Conservation (phyloP, 306 rosid species). For the Echinosophora koreensis region DNA sequence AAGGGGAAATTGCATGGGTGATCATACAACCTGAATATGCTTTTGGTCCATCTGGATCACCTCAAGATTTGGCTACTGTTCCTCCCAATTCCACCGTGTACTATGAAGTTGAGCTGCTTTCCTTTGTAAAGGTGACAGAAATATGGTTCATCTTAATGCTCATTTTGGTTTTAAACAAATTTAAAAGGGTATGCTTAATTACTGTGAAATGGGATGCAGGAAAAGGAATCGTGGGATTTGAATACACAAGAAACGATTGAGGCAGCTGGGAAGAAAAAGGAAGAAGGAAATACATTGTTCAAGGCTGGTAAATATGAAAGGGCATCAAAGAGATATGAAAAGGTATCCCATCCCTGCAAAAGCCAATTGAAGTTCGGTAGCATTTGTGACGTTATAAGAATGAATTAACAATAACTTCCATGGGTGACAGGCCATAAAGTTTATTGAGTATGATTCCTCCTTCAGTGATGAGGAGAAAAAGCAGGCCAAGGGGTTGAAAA, state of each 20-base stretch:
- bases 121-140: slow-evolving; percentile 76
- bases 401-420: slow-evolving; percentile 28
- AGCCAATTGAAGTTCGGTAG: background rate
- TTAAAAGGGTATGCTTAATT: background rate
- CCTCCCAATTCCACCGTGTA: slow-evolving; percentile 78
- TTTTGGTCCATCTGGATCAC: slow-evolving; percentile 70
- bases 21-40: slow-evolving; percentile 84
- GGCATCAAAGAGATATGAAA: slow-evolving; percentile 67
- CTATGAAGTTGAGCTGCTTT: slow-evolving; percentile 81
- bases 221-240: slow-evolving; percentile 70
- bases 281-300: slow-evolving; percentile 75
- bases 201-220: slow-evolving; percentile 48
- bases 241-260: slow-evolving; percentile 64
- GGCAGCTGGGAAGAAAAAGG: slow-evolving; percentile 76
- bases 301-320: slow-evolving; percentile 61
- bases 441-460: slow-evolving; percentile 66
- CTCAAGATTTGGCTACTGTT: slow-evolving; percentile 75
- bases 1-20: slow-evolving; percentile 83
- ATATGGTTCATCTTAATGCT: too few relatives aligned
- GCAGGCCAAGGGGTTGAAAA: slow-evolving; percentile 71
- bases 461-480: slow-evolving; percentile 75
- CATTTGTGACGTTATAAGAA: background rate
- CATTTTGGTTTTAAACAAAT: background rate
- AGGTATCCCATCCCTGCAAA: slow-evolving; percentile 47
- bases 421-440: slow-evolving; percentile 71